Percentiles rank a stretch among this genome's conserved stretches.
Conservation (phyloP, 164 flowering plant species). For the Litsea cubeba region DNA sequence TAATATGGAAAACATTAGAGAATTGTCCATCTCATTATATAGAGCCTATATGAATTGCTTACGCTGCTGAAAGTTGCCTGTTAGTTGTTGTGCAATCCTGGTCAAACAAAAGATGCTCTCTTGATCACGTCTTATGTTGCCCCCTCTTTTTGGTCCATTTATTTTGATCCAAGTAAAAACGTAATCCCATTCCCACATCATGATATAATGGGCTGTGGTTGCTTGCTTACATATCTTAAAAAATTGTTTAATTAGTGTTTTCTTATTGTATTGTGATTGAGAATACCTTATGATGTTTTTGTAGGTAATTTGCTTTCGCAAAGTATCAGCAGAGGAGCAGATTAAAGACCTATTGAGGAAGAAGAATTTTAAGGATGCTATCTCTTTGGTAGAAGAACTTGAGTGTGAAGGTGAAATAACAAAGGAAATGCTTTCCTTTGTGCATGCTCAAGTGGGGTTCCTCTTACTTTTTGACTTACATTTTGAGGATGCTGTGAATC, state of each 20-base stretch:
- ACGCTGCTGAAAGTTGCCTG: too few relatives aligned
- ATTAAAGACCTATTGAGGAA: conserved; percentile 81
- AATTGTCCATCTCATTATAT: too few relatives aligned
- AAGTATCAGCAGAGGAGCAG: conserved; percentile 79
- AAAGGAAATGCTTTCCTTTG: conserved; percentile 80
- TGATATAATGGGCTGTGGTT: too few relatives aligned
- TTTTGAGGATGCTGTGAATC: conserved; percentile 94
- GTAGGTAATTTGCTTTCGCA: conserved; percentile 69
- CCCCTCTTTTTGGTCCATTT: too few relatives aligned
- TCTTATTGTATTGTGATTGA: neutral
- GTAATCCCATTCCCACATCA: too few relatives aligned
- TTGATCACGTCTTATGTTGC: too few relatives aligned
- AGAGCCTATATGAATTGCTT: too few relatives aligned
- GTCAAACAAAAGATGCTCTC: too few relatives aligned
- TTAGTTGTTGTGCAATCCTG: too few relatives aligned
- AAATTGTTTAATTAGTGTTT: neutral
- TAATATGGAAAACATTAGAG: too few relatives aligned
- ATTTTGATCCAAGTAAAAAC: too few relatives aligned
- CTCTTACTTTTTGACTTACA: conserved; percentile 91
- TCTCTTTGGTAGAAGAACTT: conserved; percentile 81
- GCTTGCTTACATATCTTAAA: neutral
- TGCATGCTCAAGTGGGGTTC: conserved; percentile 98
- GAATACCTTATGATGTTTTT: conserved; percentile 1
- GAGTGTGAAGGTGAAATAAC: conserved; percentile 81
- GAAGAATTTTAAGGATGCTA: conserved; percentile 79